Percentiles rank a stretch among this genome's conserved stretches.
Conservation (phyloP, 177 flowering plant genomes). For the Vitis hybrid region DNA sequence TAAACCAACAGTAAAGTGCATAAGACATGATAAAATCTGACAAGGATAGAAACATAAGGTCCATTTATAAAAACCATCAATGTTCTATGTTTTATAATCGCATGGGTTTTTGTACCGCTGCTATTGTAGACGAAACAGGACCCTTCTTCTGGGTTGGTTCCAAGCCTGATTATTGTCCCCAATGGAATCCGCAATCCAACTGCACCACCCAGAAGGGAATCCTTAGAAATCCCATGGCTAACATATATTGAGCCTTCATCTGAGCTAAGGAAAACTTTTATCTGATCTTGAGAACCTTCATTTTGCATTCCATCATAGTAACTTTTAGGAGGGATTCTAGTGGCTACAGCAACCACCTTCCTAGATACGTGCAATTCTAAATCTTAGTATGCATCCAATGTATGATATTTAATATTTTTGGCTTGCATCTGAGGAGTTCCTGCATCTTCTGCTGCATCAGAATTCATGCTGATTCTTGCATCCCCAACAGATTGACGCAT, state of each 20-base stretch:
- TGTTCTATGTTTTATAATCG: conserved; percentile 84
- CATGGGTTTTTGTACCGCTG: conserved; percentile 73
- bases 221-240: conserved; percentile 7
- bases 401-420: conserved; percentile 8
- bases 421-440: conserved; percentile 17
- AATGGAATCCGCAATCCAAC: conserved; percentile 44
- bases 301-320: conserved; percentile 24
- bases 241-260: conserved; percentile 22
- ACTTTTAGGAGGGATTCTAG: conserved; percentile 67
- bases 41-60: conserved; percentile 7
- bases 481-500: conserved; percentile 22
- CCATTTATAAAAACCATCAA: conserved; percentile 63
- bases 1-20: no score
- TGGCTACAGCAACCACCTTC: conserved; percentile 68
- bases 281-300: conserved; percentile 59
- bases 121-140: conserved; percentile 68
- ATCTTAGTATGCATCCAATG: conserved; percentile 70
- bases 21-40: not conserved
- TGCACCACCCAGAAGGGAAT: conserved; percentile 18
- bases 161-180: conserved; percentile 73
- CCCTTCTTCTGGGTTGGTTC: conserved; percentile 76
- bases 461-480: conserved; percentile 14
- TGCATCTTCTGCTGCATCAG: conserved; percentile 18
- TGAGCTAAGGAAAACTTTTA: conserved; percentile 65
- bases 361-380: conserved; percentile 76